These are phyloP conservation scores for Calonectria hongkongensis DNA, from an alignment of 2,329 filamentous ascomycete species.

Conservation along the genomic window DNA sequence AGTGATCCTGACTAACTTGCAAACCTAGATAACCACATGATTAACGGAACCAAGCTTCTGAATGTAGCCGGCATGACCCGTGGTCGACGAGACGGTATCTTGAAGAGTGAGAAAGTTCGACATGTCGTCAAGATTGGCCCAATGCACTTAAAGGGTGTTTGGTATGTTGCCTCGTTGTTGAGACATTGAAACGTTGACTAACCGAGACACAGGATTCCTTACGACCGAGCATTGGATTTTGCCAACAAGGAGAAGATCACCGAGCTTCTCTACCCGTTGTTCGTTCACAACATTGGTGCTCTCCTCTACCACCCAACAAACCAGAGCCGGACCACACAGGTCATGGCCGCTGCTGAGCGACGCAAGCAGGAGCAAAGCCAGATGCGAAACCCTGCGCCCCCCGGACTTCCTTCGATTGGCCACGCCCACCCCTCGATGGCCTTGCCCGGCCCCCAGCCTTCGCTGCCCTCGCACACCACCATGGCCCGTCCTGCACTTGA, in stretches of 20 bases:
- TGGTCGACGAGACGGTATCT: conserved; percentile 93
- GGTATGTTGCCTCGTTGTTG: conserved; percentile 75
- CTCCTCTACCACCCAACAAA: conserved; percentile 96
- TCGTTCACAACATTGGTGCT: conserved; percentile 97
- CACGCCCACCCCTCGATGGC: conserved; percentile 78
- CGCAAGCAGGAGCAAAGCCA: conserved; percentile 82
- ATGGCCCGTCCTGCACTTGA: conserved; percentile 86
- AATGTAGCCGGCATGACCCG: conserved; percentile 99
- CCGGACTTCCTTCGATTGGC: conserved; percentile 80
- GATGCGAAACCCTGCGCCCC: conserved; percentile 76
- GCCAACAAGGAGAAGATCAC: conserved; percentile 99
- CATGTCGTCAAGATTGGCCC: conserved; percentile 99
- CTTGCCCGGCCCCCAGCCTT: conserved; percentile 74
- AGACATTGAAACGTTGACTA: conserved; percentile 50
- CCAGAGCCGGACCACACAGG: conserved; percentile 86
- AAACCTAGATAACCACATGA: conserved; percentile 93
- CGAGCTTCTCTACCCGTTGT: conserved; percentile 93
- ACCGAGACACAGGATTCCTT: conserved; percentile 85
- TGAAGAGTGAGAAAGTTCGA: conserved; percentile 97
- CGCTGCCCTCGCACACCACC: conserved; percentile 79
- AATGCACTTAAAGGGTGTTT: conserved; percentile 98
- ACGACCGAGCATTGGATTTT: conserved; percentile 97
- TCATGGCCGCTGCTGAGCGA: conserved; percentile 89
- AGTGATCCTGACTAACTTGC: conserved; percentile 33
- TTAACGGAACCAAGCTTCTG: conserved; percentile 96